Conservation (phyloP, 2,329 filamentous ascomycete genomes). For the Cryphonectria parasitica region DNA sequence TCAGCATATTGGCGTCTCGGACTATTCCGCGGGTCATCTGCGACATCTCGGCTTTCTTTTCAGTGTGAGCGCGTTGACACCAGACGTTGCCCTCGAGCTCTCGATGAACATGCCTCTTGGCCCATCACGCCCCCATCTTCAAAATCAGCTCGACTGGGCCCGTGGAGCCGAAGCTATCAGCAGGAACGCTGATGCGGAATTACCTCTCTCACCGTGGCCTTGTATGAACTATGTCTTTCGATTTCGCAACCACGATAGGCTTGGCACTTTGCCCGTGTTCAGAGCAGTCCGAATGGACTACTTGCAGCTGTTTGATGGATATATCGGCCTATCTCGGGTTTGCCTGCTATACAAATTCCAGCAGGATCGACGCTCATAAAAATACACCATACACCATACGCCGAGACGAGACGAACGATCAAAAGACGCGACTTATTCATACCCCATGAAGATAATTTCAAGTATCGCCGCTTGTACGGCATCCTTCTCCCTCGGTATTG, state of each 20-base stretch:
- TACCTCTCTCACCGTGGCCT: background rate
- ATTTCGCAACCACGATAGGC: background rate
- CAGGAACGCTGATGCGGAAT: background rate
- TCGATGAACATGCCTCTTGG: background rate
- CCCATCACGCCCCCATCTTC: background rate
- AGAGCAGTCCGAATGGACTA: background rate
- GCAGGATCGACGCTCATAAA: background rate
- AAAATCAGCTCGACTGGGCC: background rate
- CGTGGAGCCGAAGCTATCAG: background rate
- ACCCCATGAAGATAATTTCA: slow-evolving; percentile 10
- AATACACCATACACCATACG: background rate
- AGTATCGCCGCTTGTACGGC: slow-evolving; percentile 21
- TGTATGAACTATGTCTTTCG: background rate
- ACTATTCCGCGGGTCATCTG: slow-evolving; percentile 13
- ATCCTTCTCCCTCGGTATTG: slow-evolving; percentile 11
- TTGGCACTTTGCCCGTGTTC: background rate
- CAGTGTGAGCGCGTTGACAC: slow-evolving; percentile 5
- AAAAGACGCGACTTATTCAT: slow-evolving; percentile 5
- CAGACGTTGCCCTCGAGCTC: background rate
- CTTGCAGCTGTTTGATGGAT: background rate
- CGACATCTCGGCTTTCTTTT: slow-evolving; percentile 3
- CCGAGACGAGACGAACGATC: slow-evolving; percentile 24
- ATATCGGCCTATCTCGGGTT: background rate
- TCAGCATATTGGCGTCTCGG: slow-evolving; percentile 20
- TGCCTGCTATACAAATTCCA: background rate